These are phyloP conservation scores for Dryas alaskensis DNA, from an alignment of 306 rosid species.

Conservation along the genomic window DNA sequence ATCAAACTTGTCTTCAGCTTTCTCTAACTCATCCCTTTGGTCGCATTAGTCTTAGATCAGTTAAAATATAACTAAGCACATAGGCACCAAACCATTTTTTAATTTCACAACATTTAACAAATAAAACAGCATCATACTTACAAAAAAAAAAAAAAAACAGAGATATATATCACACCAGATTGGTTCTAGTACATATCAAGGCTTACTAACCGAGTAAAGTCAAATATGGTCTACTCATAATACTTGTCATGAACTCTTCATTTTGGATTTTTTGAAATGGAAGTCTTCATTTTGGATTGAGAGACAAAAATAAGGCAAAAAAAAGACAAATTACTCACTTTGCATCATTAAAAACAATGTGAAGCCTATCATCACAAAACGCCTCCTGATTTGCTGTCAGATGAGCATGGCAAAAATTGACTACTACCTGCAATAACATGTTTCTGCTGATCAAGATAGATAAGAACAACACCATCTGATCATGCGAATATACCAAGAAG, in stretches of 20 bases:
- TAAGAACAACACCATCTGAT: no score
- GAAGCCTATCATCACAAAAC: slow-evolving; percentile 25
- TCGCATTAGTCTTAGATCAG: no score
- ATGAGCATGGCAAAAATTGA: slow-evolving; percentile 24
- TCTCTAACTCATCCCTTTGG: slow-evolving; percentile 26
- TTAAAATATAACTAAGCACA: no score
- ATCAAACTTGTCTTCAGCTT: slow-evolving; percentile 29
- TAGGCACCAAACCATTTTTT: no score
- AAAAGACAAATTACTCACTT: slow-evolving; percentile 8
- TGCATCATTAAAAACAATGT: slow-evolving; percentile 27
- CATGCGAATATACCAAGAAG: no score
- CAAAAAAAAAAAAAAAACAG: no score
- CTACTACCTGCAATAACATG: slow-evolving; percentile 23
- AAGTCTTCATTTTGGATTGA: background rate
- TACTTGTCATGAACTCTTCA: background rate
- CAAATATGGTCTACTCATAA: background rate
- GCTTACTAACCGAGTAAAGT: no score
- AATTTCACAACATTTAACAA: no score
- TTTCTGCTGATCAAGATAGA: background rate
- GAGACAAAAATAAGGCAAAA: background rate
- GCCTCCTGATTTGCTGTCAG: slow-evolving; percentile 30
- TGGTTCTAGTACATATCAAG: no score
- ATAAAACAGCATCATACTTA: no score
- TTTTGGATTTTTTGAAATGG: no score
- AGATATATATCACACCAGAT: no score